phyloP scores from a whole-genome alignment of 106 monocot species.

The Acorus calamus region DNA sequence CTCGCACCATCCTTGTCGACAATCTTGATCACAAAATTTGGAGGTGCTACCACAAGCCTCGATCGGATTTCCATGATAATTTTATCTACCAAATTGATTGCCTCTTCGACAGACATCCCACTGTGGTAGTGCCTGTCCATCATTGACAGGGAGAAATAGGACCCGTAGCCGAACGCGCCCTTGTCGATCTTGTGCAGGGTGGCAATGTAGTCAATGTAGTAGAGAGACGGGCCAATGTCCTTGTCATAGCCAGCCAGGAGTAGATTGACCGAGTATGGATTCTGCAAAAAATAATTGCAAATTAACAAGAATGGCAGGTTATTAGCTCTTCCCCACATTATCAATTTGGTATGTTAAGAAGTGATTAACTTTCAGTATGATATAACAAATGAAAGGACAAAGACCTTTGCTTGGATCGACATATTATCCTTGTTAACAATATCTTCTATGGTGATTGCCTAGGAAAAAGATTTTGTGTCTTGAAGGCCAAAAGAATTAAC shows the following conservation, averaged over 20 bases:
- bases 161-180: conserved; percentile 85
- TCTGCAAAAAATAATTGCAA: conserved; percentile 23
- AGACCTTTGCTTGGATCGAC: too few species aligned
- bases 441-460: too few species aligned
- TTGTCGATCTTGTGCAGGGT: conserved; percentile 92
- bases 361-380: too few species aligned
- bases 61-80: conserved; percentile 72
- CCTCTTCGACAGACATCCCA: conserved; percentile 73
- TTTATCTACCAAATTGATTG: conserved; percentile 66
- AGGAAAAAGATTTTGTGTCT: too few species aligned
- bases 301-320: too few species aligned
- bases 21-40: conserved; percentile 88
- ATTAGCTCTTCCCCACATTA: too few species aligned
- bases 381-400: too few species aligned
- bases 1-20: conserved; percentile 84
- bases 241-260: conserved; percentile 85
- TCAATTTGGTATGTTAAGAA: too few species aligned
- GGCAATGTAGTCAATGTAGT: conserved; percentile 89
- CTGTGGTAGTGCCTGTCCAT: conserved; percentile 75
- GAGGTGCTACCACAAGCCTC: conserved; percentile 67
- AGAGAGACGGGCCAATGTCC: conserved; percentile 71
- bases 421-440: too few species aligned
- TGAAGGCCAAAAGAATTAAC: too few species aligned
- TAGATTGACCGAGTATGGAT: conserved; percentile 66
- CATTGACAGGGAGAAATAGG: conserved; percentile 59